A percentile compares a stretch with the other conserved stretches of the same genome.
These are phyloP conservation scores for Sesbania bispinosa DNA, from an alignment of 306 rosid genomes.

Conservation along the genomic window DNA sequence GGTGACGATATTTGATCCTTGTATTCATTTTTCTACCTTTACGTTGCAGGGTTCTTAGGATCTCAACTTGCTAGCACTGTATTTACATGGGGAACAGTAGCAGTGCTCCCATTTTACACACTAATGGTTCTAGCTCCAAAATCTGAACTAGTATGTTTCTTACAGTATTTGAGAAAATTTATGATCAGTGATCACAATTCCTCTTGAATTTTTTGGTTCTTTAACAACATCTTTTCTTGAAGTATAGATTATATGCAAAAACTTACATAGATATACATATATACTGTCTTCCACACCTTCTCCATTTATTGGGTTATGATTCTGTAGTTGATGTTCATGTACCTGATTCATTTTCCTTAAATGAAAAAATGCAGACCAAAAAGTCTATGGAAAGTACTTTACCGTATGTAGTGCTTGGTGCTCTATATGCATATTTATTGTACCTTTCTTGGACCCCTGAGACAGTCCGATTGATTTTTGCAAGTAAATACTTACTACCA, in stretches of 20 bases:
- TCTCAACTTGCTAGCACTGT: constrained; percentile 72
- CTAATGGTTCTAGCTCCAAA: constrained; percentile 96
- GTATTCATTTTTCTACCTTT: constrained; percentile 18
- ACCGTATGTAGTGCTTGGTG: constrained; percentile 69
- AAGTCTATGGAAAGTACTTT: constrained; percentile 63
- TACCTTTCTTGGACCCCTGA: constrained; percentile 96
- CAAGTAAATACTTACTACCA: constrained; percentile 84
- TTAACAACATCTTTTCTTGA: background rate
- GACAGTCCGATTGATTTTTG: constrained; percentile 59
- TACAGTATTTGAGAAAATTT: constrained; percentile 2
- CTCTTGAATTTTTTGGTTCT: background rate
- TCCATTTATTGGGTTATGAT: too few species aligned
- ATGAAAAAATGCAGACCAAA: constrained; percentile 60
- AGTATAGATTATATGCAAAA: background rate
- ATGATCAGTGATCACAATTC: background rate
- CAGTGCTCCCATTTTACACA: constrained; percentile 90
- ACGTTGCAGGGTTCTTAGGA: constrained; percentile 57
- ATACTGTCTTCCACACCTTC: too few species aligned
- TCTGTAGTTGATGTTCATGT: background rate
- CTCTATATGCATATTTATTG: constrained; percentile 82
- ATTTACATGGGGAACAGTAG: constrained; percentile 77
- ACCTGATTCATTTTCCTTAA: constrained; percentile 25
- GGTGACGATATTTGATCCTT: background rate
- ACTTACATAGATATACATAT: background rate
- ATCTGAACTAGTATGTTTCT: constrained; percentile 62